Conservation (phyloP, 371 early-diverging fungal genomes). For the Lichtheimia ramosa region DNA sequence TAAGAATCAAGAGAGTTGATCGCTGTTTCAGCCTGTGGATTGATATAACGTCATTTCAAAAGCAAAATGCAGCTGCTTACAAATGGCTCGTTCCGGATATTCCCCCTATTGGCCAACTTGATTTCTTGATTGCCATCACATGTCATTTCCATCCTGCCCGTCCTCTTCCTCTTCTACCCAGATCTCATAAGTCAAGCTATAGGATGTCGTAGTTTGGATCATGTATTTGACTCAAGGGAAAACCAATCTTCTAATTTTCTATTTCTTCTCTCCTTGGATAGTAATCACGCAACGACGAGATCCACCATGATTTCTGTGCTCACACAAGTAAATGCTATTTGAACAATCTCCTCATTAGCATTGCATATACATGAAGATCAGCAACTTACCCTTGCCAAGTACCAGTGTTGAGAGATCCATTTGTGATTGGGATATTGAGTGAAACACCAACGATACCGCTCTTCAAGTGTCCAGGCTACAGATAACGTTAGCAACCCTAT, state of each 20-base stretch:
- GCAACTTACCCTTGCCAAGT: slow-evolving; percentile 86
- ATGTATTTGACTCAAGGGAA: too few species aligned
- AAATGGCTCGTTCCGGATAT: too few species aligned
- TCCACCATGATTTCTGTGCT: slow-evolving; percentile 72
- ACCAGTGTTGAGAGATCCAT: slow-evolving; percentile 79
- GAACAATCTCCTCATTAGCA: not conserved
- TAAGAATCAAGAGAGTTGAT: too few species aligned
- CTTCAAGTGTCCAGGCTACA: slow-evolving; percentile 87
- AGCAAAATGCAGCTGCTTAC: too few species aligned
- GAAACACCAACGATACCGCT: slow-evolving; percentile 82
- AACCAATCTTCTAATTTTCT: not conserved
- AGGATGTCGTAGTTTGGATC: too few species aligned
- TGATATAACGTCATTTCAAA: too few species aligned
- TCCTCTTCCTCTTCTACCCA: too few species aligned
- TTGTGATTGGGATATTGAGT: slow-evolving; percentile 83
- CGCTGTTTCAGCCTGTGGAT: too few species aligned
- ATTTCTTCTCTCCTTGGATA: slow-evolving; percentile 63
- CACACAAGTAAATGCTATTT: slow-evolving; percentile 69
- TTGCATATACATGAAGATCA: not conserved
- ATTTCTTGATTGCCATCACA: too few species aligned
- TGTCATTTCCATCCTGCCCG: too few species aligned
- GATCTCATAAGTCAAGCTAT: too few species aligned
- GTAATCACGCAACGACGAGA: slow-evolving; percentile 70
- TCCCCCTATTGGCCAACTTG: too few species aligned
- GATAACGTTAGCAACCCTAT: not conserved